A percentile compares a stretch with the other conserved stretches of the same genome.
Evolutionary conservation across 371 early-diverging fungal species (phyloP).

Genomic region (Saksenaea oblongispora): DNA sequence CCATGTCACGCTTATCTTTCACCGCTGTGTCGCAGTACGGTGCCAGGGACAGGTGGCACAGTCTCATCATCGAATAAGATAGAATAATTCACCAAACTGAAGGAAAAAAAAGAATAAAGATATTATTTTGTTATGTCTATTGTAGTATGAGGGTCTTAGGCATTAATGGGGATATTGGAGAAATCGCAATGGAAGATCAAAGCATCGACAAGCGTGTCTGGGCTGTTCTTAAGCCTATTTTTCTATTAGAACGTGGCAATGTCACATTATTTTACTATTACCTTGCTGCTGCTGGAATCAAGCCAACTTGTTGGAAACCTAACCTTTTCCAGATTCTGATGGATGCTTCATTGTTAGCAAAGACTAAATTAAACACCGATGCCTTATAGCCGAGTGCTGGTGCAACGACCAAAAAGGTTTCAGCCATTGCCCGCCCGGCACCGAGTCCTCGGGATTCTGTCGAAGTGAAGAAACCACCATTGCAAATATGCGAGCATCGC

Average conservation of each 20-base stretch:
- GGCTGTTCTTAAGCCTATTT: slow-evolving; percentile 41
- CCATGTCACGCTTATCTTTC: slow-evolving; percentile 14
- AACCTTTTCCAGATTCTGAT: slow-evolving; percentile 67
- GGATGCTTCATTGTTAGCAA: slow-evolving; percentile 67
- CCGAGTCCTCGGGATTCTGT: slow-evolving; percentile 55
- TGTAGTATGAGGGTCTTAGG: not conserved
- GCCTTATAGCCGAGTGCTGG: slow-evolving; percentile 75
- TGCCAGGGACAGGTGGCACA: not conserved
- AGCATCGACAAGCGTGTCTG: slow-evolving; percentile 68
- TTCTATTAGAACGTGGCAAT: not conserved
- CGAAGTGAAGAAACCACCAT: slow-evolving; percentile 75
- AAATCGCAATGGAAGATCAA: slow-evolving; percentile 78
- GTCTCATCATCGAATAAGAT: not conserved
- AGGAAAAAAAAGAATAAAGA: too few species aligned
- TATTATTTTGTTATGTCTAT: too few species aligned
- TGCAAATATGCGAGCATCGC: slow-evolving; percentile 67
- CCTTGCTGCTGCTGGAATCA: slow-evolving; percentile 68
- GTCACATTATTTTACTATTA: slow-evolving; percentile 12
- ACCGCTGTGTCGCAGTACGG: not conserved
- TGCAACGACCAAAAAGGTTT: slow-evolving; percentile 62
- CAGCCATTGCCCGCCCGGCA: slow-evolving; percentile 70
- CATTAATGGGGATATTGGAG: slow-evolving; percentile 5
- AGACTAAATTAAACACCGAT: slow-evolving; percentile 82
- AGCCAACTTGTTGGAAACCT: slow-evolving; percentile 70
- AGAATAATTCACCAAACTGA: too few species aligned